A percentile compares a stretch with the other conserved stretches of the same genome.
phyloP scores from a whole-genome alignment of 78 protist species.

The Guillardia theta region DNA sequence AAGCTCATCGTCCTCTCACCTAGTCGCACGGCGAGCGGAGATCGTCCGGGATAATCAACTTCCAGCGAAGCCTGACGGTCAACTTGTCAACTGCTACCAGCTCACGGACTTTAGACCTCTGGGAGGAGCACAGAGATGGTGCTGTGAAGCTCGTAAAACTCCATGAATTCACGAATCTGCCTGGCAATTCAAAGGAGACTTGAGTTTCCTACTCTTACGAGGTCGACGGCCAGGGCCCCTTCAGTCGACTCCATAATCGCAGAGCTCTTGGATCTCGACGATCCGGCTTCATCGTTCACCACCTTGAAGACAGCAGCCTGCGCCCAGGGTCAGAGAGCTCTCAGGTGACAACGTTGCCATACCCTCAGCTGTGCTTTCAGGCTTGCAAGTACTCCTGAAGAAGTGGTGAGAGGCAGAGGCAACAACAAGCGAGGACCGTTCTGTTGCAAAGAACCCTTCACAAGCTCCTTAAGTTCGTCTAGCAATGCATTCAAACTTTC shows the following conservation, averaged over 20 bases:
- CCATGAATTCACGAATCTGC: neutral
- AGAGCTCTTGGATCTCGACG: neutral
- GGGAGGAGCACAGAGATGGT: neutral
- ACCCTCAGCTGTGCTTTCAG: neutral
- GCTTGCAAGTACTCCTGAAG: neutral
- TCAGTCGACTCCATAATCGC: neutral
- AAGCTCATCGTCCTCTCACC: too few species aligned
- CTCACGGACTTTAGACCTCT: too few species aligned
- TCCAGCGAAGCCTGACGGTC: too few species aligned
- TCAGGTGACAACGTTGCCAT: neutral
- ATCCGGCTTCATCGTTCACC: neutral
- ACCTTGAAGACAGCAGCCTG: neutral
- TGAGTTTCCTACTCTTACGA: too few species aligned
- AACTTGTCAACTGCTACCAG: too few species aligned
- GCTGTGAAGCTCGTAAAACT: neutral
- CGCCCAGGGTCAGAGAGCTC: neutral
- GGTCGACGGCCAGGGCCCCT: neutral
- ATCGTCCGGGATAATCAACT: too few species aligned
- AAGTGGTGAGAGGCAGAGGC: too few species aligned
- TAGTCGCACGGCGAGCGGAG: too few species aligned
- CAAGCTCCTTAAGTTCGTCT: neutral
- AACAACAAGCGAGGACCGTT: too few species aligned
- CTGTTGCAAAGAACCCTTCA: neutral
- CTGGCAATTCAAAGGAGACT: too few species aligned
- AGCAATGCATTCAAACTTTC: neutral